These are phyloP conservation scores for Dichotomopilus funicola DNA, from an alignment of 2,329 filamentous ascomycete genomes.

Conservation along the genomic window DNA sequence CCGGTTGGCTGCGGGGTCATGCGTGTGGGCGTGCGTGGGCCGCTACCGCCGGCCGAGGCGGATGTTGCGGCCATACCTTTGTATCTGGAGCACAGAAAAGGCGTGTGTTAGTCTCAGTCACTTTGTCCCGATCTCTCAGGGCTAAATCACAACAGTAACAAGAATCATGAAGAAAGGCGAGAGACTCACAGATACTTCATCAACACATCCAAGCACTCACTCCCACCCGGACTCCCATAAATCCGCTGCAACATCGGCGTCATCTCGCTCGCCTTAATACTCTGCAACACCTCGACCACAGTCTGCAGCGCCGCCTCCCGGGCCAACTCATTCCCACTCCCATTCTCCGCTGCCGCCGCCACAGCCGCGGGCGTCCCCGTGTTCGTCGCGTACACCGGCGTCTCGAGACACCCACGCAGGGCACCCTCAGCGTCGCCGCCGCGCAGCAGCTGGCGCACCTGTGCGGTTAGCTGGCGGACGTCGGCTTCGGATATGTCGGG, in stretches of 20 bases:
- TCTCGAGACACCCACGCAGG: slow-evolving; percentile 75
- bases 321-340: slow-evolving; percentile 44
- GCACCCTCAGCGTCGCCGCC: slow-evolving; percentile 85
- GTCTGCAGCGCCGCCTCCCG: slow-evolving; percentile 82
- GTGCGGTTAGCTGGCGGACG: slow-evolving; percentile 68
- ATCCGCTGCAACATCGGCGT: slow-evolving; percentile 77
- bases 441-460: slow-evolving; percentile 81
- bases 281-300: slow-evolving; percentile 88
- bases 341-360: not conserved
- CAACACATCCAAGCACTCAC: slow-evolving; percentile 80
- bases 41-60: slow-evolving; percentile 34
- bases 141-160: not conserved
- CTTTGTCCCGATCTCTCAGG: no score
- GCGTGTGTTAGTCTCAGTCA: no score
- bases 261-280: slow-evolving; percentile 95
- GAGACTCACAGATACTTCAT: slow-evolving; percentile 88
- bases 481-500: slow-evolving; percentile 70
- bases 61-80: slow-evolving; percentile 70
- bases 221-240: slow-evolving; percentile 70
- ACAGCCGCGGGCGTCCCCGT: slow-evolving; percentile 1
- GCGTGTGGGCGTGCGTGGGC: slow-evolving; percentile 41
- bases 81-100: slow-evolving; percentile 50
- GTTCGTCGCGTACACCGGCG: slow-evolving; percentile 57
- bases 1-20: slow-evolving; percentile 73
- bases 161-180: not conserved